Percentiles rank a stretch among this genome's conserved stretches.
phyloP scores from a whole-genome alignment of 1,284 basidiomycete species.

The Crepidotus sp. region DNA sequence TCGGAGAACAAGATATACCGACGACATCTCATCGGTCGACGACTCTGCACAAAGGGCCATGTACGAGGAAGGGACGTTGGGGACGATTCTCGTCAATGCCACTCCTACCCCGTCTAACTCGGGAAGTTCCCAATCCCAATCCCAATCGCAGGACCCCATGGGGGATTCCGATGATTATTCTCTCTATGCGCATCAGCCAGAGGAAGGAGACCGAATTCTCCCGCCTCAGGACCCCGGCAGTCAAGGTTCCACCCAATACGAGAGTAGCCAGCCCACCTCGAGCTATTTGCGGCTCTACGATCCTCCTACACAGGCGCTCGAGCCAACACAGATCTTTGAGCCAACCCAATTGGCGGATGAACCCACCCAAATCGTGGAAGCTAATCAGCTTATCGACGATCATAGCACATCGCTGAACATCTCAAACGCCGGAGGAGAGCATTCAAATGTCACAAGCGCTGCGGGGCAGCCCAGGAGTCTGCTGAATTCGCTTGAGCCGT shows the following conservation, averaged over 20 bases:
- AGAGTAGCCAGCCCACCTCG: constrained; percentile 5
- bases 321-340: constrained; percentile 12
- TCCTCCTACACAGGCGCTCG: not conserved
- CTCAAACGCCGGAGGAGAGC: not conserved
- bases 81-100: constrained; percentile 11
- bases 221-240: not conserved
- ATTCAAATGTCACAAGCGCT: not conserved
- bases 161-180: constrained; percentile 1
- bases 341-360: constrained; percentile 10
- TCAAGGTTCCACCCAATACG: constrained; percentile 1
- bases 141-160: constrained; percentile 1
- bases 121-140: constrained; percentile 6
- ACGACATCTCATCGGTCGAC: not conserved
- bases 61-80: constrained; percentile 6
- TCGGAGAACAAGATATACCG: constrained; percentile 14
- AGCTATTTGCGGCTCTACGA: constrained; percentile 1
- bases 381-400: not conserved
- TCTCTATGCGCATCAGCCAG: constrained; percentile 1
- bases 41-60: not conserved
- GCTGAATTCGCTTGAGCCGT: constrained; percentile 10
- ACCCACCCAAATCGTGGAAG: constrained; percentile 3
- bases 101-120: constrained; percentile 14
- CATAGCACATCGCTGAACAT: not conserved
- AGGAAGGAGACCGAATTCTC: constrained; percentile 2
- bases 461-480: constrained; percentile 7